These are phyloP conservation scores for Elsinoe fawcettii DNA, from an alignment of 2,329 filamentous ascomycete species.

Conservation along the genomic window DNA sequence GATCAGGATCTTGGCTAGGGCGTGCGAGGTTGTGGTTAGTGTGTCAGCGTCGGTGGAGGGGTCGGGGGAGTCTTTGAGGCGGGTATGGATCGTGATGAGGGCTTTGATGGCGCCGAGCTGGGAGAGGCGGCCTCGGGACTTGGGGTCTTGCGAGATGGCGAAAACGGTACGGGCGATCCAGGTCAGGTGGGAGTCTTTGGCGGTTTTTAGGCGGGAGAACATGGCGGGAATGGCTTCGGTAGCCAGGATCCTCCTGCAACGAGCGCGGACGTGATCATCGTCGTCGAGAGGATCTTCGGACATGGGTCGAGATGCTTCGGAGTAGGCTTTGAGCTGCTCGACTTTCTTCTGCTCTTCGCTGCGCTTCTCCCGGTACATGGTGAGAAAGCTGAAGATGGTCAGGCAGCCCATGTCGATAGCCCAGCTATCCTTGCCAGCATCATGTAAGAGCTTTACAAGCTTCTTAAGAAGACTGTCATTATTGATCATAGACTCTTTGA, in stretches of 20 bases:
- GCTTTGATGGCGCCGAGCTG: slow-evolving; percentile 92
- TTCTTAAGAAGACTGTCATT: slow-evolving; percentile 62
- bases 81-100: slow-evolving; percentile 60
- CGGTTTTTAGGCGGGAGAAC: slow-evolving; percentile 64
- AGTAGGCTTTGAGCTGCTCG: slow-evolving; percentile 86
- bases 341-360: slow-evolving; percentile 91
- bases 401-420: slow-evolving; percentile 67
- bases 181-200: slow-evolving; percentile 61
- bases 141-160: slow-evolving; percentile 65
- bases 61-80: slow-evolving; percentile 47
- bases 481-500: slow-evolving; percentile 71
- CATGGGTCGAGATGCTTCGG: slow-evolving; percentile 64
- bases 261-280: slow-evolving; percentile 63
- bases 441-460: slow-evolving; percentile 56
- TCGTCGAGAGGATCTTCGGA: slow-evolving; percentile 63
- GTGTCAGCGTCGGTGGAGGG: slow-evolving; percentile 46
- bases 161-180: slow-evolving; percentile 71
- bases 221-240: slow-evolving; percentile 70
- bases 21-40: slow-evolving; percentile 14
- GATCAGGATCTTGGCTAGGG: slow-evolving; percentile 65
- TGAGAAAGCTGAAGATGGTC: slow-evolving; percentile 79
- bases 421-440: slow-evolving; percentile 27
- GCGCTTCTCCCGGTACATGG: slow-evolving; percentile 65
- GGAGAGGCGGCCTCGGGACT: slow-evolving; percentile 68
- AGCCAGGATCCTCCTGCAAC: slow-evolving; percentile 72